phyloP scores from a whole-genome alignment of 192 early-diverging fungal species.

The Coemansia sp. region DNA sequence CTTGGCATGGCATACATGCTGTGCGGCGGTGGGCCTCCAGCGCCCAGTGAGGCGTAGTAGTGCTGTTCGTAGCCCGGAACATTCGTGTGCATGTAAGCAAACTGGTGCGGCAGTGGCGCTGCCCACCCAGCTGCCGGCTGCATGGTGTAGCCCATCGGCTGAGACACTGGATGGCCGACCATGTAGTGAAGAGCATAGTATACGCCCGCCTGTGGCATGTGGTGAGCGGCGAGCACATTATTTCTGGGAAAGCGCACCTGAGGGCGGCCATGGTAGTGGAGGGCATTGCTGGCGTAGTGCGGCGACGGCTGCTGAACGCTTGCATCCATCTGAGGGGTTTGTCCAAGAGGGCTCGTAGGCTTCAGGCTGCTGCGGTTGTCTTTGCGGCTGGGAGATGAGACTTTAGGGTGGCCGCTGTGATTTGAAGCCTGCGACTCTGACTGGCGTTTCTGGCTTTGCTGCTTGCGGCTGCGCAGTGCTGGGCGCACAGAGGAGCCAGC shows the following conservation, averaged over 20 bases:
- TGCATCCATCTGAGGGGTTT: constrained; percentile 6
- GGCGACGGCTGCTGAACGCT: neutral
- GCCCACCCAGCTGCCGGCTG: constrained; percentile 51
- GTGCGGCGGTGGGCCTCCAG: constrained; percentile 35
- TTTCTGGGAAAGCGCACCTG: constrained; percentile 41
- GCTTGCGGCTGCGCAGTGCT: constrained; percentile 19
- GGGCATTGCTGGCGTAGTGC: constrained; percentile 32
- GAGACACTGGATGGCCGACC: constrained; percentile 39
- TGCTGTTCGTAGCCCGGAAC: constrained; percentile 47
- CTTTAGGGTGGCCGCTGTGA: constrained; percentile 36
- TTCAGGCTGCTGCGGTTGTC: neutral
- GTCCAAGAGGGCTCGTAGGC: neutral
- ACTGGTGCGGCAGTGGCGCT: constrained; percentile 32
- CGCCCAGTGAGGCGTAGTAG: constrained; percentile 27
- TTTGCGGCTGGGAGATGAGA: constrained; percentile 15
- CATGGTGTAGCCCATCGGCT: constrained; percentile 49
- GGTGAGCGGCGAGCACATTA: constrained; percentile 21
- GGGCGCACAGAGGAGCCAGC: constrained; percentile 6
- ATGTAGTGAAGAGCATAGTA: constrained; percentile 45
- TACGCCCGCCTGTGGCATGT: constrained; percentile 34
- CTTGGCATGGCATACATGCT: constrained; percentile 33
- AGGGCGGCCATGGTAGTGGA: constrained; percentile 28
- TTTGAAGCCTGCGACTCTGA: constrained; percentile 35
- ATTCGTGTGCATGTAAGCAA: constrained; percentile 47
- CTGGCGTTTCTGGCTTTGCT: constrained; percentile 31